These are phyloP conservation scores for Fomitopsis betulina DNA, from an alignment of 1,284 basidiomycete species.

Conservation along the genomic window DNA sequence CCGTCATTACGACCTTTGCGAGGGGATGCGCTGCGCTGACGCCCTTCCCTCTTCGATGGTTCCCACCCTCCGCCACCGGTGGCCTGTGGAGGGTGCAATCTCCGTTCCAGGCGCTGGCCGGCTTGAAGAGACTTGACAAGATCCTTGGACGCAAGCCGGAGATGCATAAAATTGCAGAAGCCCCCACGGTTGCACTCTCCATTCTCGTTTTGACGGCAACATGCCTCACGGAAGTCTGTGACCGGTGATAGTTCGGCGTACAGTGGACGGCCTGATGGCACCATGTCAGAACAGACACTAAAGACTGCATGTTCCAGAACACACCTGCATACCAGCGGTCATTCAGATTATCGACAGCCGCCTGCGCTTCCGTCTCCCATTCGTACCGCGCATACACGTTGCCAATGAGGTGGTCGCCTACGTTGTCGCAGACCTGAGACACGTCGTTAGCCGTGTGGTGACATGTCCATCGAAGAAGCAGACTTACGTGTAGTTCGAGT, in stretches of 20 bases:
- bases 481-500: slow-evolving; percentile 86
- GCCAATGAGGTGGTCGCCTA: slow-evolving; percentile 97
- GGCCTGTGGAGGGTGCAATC: slow-evolving; percentile 60
- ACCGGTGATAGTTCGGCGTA: slow-evolving; percentile 98
- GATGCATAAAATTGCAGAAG: slow-evolving; percentile 99
- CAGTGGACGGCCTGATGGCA: slow-evolving; percentile 75
- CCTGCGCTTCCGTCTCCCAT: slow-evolving; percentile 96
- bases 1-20: slow-evolving; percentile 57
- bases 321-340: slow-evolving; percentile 96
- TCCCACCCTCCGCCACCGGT: slow-evolving; percentile 75
- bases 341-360: slow-evolving; percentile 90
- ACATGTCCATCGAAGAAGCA: background rate
- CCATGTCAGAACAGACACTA: background rate
- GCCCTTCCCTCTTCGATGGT: slow-evolving; percentile 59
- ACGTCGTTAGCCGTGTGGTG: slow-evolving; percentile 1
- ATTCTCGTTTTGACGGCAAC: slow-evolving; percentile 97
- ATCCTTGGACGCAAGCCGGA: slow-evolving; percentile 81
- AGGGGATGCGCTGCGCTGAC: slow-evolving; percentile 71
- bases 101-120: slow-evolving; percentile 81
- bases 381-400: slow-evolving; percentile 99
- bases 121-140: slow-evolving; percentile 76
- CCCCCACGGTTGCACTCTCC: slow-evolving; percentile 95
- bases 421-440: slow-evolving; percentile 93
- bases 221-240: slow-evolving; percentile 98
- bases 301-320: slow-evolving; percentile 23